Evolutionary conservation across 495 filamentous ascomycete species (phyloP), one percentile per base, ranked within the genome.

Genomic region (Penicillium subrubescens): DNA sequence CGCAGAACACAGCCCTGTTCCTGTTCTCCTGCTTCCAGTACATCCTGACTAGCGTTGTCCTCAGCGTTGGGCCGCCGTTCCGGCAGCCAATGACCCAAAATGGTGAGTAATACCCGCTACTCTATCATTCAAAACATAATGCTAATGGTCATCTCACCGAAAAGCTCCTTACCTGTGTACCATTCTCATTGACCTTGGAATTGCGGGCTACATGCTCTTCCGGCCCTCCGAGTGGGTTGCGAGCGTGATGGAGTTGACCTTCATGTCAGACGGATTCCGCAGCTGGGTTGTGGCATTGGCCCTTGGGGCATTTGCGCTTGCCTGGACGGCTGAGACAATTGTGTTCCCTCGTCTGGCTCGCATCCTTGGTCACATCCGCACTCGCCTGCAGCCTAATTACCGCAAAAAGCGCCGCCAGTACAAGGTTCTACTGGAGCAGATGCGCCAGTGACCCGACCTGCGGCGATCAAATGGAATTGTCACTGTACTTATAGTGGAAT

Each of bases 1-100:
- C 93, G 14, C 89, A 97, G 72, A 97, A 98, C 67, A 96, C 93
- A 0, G 85, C 89, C 0, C 79, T 99, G 19, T 99, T 97, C 77
- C 77, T 97, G 51, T 79, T 93, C 25, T 96, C 92, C 1, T 96
- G 92, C 68, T 98, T 91, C 71, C 94, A 98, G 75, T 99, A 99
- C 76, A 94, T 95, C 44, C 81, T 97, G 37, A 87, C 92, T 1
- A 96, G 90, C 15, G 83, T 97, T 60, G 90, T 98, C 15, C 82
- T 98, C 15, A 97, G 90, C 67, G 91, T 94, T 48, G 96, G 96
- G 7, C 85, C 86, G 19, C 96, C 96, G 10, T 99, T 96, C 77
- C 83, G 96, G 55, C 90, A 93, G 70, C 81, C 87, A 11, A 93
- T 96, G 83, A 79, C 79, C 25, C 80, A 88, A 48, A 99, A 98